Percentiles rank a stretch among this genome's conserved stretches.
Evolutionary conservation across 805 yeast species (phyloP).

Genomic region (Nakazawaea holstii): DNA sequence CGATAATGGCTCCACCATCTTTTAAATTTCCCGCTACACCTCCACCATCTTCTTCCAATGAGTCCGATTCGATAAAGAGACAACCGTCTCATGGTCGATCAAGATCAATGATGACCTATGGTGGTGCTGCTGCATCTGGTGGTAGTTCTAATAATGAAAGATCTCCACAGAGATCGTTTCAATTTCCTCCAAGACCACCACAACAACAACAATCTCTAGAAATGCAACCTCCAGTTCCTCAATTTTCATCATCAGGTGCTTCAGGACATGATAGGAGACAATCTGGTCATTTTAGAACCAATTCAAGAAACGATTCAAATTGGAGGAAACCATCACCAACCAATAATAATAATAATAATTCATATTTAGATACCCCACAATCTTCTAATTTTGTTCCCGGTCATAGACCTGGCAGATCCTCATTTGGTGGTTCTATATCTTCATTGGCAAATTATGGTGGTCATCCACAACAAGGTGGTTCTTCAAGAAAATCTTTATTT

Average conservation of each 20-base stretch:
- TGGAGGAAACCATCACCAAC: constrained; percentile 58
- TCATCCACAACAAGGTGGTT: constrained; percentile 15
- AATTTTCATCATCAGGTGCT: constrained; percentile 27
- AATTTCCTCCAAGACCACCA: constrained; percentile 53
- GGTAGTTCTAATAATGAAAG: constrained; percentile 11
- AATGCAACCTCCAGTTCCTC: constrained; percentile 51
- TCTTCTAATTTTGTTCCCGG: constrained; percentile 59
- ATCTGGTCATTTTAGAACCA: constrained; percentile 33
- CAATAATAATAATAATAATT: constrained; percentile 19
- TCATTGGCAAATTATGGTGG: constrained; percentile 37
- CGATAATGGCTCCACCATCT: constrained; percentile 25
- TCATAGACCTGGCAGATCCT: constrained; percentile 63
- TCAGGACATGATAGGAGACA: constrained; percentile 31
- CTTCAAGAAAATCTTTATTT: constrained; percentile 70
- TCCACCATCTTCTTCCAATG: constrained; percentile 18
- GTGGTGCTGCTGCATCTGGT: constrained; percentile 15
- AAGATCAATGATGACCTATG: constrained; percentile 18
- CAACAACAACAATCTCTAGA: constrained; percentile 7
- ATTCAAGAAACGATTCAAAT: constrained; percentile 42
- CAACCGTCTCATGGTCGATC: constrained; percentile 29
- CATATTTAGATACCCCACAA: constrained; percentile 6
- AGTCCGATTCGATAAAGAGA: constrained; percentile 14
- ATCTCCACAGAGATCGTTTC: constrained; percentile 48
- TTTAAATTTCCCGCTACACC: constrained; percentile 54
- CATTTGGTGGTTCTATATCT: constrained; percentile 61